Base-by-base conservation (phyloP, 2,329 filamentous ascomycete genomes). In the Ophiostoma sp. region DNA sequence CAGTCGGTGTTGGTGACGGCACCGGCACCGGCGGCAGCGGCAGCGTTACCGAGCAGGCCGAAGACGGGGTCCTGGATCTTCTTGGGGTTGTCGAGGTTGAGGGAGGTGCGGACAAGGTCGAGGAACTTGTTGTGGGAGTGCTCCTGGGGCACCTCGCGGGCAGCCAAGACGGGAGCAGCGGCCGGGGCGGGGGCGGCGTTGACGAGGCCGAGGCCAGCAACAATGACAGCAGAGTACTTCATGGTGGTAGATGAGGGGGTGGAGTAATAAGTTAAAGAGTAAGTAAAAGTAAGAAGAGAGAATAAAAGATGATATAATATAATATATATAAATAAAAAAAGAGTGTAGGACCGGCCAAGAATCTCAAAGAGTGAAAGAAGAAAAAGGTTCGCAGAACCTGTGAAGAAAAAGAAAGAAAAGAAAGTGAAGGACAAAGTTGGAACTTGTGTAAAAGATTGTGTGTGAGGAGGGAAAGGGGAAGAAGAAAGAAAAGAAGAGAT, bases 71-170 rank as follows among this genome's bases (percentile, higher is more conserved):
- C 81, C 35, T 76, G 69, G 73, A 85, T 84, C 48, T 80, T 75
- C 72, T 81, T 79, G 1, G 83, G 84, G 76, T 86, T 85, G 78
- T 84, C 77, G 66, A 79, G 73, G 60, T 79, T 69, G 23, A 85
- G 77, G n/a, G 77, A 73, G 3, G 74, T 74, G 73, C 80, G 77
- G 73, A 80, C 78, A n/a, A 75, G 77, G 23, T 76, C 75, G 68
- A 85, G 74, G 74, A 83, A 77, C 69, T 78, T 77, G 74, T 81
- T 77, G 76, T 86, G 83, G 4, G 83, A 81, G 76, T 85, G 82
- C 74, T 85, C 83, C 76, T 85, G 83, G 33, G 83, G 83, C 44
- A 85, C 83, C 77, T 85, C 83, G 68, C 84, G 83, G 15, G 73
- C 66, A 48, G 54, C 64, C 23, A 73, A 44, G 8, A 35, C 67